Evolutionary conservation across 148 eudicot species (phyloP), one percentile per base, ranked within the genome.

Genomic region (Persicaria tinctoria): DNA sequence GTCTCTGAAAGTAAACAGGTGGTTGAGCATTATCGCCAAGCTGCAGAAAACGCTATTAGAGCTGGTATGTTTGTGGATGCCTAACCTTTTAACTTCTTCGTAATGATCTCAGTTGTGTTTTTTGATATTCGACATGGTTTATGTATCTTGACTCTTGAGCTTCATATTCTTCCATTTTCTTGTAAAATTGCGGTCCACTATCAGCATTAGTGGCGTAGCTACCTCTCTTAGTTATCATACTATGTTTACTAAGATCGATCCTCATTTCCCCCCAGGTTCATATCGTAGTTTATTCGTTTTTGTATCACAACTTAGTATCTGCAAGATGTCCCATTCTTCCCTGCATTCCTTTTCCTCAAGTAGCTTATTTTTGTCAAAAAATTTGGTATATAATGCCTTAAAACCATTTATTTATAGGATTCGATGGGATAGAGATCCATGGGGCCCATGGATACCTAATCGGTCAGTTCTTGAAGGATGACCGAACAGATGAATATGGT

Each of bases 371-470:
- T 11, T n/a, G 4, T 47, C 23, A 4, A 8, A 54, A 38, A 69
- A 55, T 20, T 10, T 55, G n/a, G 59, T 32, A 32, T 32, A 32
- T 20, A 23, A 18, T 60, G 66, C 7, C 38, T 10, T 62, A 0
- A 10, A 10, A 23, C 5, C 45, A 46, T 38, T 14, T 32, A 32
- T 72, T 0, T 32, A 59, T 77, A 93, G 98, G 98, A 9, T 93
- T 93, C 82, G 95, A 93, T 80, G 98, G 98, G 0, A 78, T 91
- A 32, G 98, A 93, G 80, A 88, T 91, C 59, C 95, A 93, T 38
- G 90, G 87, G 45, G 98, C 95, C 10, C 97, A 91, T 32, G 97
- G 98, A 38, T 89, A 93, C 87, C 82, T 93, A 57, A 84, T 93
- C 17, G 98, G 91, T 45, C 98, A 93, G 78, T 93, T 93, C 81